A percentile compares a stretch with the other conserved stretches of the same genome.
phyloP scores from a whole-genome alignment of 1,284 basidiomycete genomes.

The Malassezia psittaci region DNA sequence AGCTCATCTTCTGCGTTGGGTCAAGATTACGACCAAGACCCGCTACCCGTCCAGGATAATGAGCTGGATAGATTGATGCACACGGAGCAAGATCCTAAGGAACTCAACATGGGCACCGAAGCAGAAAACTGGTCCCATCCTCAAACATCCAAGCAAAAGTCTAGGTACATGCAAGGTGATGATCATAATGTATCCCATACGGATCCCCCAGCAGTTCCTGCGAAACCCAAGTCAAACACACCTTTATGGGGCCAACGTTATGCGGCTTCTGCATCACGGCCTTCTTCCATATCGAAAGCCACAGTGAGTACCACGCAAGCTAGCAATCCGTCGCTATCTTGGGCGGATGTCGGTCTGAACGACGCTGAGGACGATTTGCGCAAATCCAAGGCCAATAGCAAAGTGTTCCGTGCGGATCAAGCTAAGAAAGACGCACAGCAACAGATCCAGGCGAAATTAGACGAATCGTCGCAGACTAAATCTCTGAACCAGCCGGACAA shows the following conservation, averaged over 20 bases:
- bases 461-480: too few relatives aligned
- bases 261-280: background rate
- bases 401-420: background rate
- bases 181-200: too few relatives aligned
- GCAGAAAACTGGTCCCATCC: too few relatives aligned
- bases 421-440: background rate
- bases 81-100: background rate
- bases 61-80: constrained; percentile 8
- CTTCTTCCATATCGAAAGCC: background rate
- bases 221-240: background rate
- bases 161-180: too few relatives aligned
- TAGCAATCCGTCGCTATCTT: background rate
- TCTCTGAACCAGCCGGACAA: too few relatives aligned
- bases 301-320: background rate
- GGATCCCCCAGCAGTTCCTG: background rate
- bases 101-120: too few relatives aligned
- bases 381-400: background rate
- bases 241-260: constrained; percentile 12
- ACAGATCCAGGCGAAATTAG: background rate
- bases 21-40: constrained; percentile 12
- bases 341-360: background rate
- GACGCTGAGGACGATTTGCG: background rate
- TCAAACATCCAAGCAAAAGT: too few relatives aligned
- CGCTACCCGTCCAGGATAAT: constrained; percentile 1
- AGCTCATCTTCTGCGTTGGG: background rate